Percentiles rank a stretch among this genome's conserved stretches.
These are phyloP conservation scores for Taiozyma sp. DNA, from an alignment of 1,139 yeast species.

Conservation along the genomic window DNA sequence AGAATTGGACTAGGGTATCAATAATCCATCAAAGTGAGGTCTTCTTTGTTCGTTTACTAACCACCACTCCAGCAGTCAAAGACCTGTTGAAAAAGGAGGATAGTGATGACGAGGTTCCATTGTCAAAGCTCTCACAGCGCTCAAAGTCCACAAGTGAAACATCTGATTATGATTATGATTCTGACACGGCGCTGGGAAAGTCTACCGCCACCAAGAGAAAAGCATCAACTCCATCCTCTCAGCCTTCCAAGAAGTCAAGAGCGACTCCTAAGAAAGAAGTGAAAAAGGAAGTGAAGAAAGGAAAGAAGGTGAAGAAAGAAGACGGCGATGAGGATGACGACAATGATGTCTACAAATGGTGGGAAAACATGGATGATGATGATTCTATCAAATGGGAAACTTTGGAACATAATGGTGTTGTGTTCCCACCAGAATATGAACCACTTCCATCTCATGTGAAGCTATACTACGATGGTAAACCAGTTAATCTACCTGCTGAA, in stretches of 20 bases:
- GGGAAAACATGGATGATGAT: constrained; percentile 76
- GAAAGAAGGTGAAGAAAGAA: constrained; percentile 1
- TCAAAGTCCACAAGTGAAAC: constrained; percentile 11
- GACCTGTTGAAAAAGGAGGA: constrained; percentile 6
- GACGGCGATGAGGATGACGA: constrained; percentile 23
- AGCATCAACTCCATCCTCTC: not conserved
- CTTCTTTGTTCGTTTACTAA: not conserved
- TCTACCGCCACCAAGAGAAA: constrained; percentile 3
- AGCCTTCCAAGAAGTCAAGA: constrained; percentile 3
- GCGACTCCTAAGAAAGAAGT: constrained; percentile 1
- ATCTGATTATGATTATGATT: constrained; percentile 14
- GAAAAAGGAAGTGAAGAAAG: constrained; percentile 3
- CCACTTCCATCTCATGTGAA: constrained; percentile 80
- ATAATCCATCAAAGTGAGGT: not conserved
- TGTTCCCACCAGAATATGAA: constrained; percentile 90
- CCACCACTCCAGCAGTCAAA: not conserved
- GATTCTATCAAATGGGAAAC: constrained; percentile 83
- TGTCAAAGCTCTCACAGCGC: constrained; percentile 11
- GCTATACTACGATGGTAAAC: constrained; percentile 67
- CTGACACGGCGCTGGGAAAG: constrained; percentile 14
- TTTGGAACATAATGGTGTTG: constrained; percentile 82
- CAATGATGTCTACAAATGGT: constrained; percentile 70
- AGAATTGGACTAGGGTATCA: not conserved
- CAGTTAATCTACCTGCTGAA: constrained; percentile 64
- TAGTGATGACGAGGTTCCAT: constrained; percentile 20